Conservation (phyloP, 495 filamentous ascomycete species). For the Penicillium salamii region DNA sequence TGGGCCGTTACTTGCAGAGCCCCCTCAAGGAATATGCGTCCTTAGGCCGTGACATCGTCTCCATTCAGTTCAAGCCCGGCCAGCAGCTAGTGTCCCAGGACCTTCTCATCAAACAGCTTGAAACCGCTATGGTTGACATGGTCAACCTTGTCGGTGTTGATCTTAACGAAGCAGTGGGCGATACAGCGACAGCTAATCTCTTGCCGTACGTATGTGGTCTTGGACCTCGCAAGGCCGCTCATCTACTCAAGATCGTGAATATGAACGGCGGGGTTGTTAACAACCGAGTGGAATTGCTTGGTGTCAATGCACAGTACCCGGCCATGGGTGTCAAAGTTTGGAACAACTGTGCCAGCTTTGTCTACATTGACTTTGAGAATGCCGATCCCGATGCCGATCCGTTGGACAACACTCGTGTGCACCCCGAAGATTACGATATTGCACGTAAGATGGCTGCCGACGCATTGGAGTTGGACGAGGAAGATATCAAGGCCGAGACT, state of each 20-base stretch:
- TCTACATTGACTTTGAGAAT: constrained; percentile 82
- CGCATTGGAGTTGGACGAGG: constrained; percentile 92
- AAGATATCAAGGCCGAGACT: constrained; percentile 92
- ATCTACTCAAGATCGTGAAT: constrained; percentile 86
- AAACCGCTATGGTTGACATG: constrained; percentile 95
- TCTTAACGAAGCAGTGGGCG: constrained; percentile 82
- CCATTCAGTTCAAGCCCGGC: constrained; percentile 81
- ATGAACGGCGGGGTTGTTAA: constrained; percentile 80
- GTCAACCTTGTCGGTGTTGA: constrained; percentile 95
- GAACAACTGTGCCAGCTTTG: constrained; percentile 94
- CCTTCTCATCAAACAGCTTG: constrained; percentile 77
- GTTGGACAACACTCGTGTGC: constrained; percentile 92
- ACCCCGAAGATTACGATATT: constrained; percentile 97
- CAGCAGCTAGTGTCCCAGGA: constrained; percentile 86
- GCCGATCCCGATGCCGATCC: constrained; percentile 78
- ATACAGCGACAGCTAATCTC: constrained; percentile 77
- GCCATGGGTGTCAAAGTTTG: constrained; percentile 88
- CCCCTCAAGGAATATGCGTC: constrained; percentile 95
- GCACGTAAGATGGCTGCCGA: constrained; percentile 98
- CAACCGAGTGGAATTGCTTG: constrained; percentile 80
- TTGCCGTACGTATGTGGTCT: constrained; percentile 90
- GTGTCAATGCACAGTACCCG: constrained; percentile 74
- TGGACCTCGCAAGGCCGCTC: constrained; percentile 85
- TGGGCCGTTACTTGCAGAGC: constrained; percentile 88
- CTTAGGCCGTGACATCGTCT: constrained; percentile 80